Base-by-base conservation (phyloP, 768 basidiomycete species). In the Leccinum sublutescens region DNA sequence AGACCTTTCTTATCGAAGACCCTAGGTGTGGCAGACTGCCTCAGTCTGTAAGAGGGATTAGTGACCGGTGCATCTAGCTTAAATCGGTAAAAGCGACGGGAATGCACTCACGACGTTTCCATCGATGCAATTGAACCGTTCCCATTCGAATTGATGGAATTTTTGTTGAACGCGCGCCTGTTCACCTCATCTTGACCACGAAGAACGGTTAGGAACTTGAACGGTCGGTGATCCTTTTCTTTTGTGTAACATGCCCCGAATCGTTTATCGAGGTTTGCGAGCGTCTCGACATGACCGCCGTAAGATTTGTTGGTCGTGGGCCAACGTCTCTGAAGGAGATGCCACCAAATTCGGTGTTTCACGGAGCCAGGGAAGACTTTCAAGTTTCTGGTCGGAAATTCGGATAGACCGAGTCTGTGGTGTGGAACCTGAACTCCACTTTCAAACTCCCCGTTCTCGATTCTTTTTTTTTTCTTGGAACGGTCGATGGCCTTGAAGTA, bases 221-320 rank as follows among this genome's bases (percentile, higher is more conserved):
- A 64, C 49, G 68, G 60, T 64, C 38, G 58, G 64, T 63, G 53
- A 36, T 36, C 34, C 50, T 50, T 21, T 56, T 34, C 40, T 50
- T 12, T 33, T 33, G 33, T 33, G 33, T 33, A 33, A 33, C 33
- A 10, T 19, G 48, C 9, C 15, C 47, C 38, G 40, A 51, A 31
- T 19, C 2, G 40, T 38, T 45, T 45, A 43, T 34, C 33, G 55
- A 48, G 33, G 56, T 54, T 50, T 10, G 14, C 52, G 4, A 56
- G 43, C 8, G 27, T 36, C n/a, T 48, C 48, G 15, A 38, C 38
- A 52, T 43, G 56, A 31, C 50, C 49, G 5, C 36, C 25, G 31
- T 50, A 54, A 57, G 54, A 56, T 59, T 45, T 52, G 55, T 31
- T 54, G 55, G 58, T 34, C 36, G n/a, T 40, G 33, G 50, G 40